These are phyloP conservation scores for Pythium pectinolyticum DNA, from an alignment of 352 stramenopile genomes.

Conservation along the genomic window DNA sequence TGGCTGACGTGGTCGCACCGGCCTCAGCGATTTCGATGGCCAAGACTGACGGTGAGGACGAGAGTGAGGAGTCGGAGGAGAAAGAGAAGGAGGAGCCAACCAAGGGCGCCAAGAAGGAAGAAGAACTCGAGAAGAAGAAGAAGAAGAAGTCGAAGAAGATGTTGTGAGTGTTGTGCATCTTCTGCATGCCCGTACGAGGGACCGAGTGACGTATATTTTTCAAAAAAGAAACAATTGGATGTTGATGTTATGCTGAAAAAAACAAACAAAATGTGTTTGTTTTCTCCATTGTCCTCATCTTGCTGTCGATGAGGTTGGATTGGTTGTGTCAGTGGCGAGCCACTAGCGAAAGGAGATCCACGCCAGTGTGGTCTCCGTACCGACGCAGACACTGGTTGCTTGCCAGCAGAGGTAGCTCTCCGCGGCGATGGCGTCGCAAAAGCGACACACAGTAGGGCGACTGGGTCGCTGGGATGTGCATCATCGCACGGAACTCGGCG, in stretches of 20 bases:
- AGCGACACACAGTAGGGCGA: constrained; percentile 23
- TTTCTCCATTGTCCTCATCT: background rate
- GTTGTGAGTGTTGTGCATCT: background rate
- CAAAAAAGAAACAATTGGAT: constrained; percentile 1
- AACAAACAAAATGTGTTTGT: too few relatives aligned
- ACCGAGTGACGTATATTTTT: too few relatives aligned
- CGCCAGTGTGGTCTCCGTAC: constrained; percentile 12
- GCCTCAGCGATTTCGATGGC: background rate
- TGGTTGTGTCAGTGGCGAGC: background rate
- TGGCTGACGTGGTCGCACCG: constrained; percentile 14
- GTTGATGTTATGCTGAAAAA: background rate
- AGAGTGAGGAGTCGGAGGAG: background rate
- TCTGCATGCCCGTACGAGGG: too few relatives aligned
- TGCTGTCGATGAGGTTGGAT: background rate
- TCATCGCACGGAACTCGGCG: constrained; percentile 13
- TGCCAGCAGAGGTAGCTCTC: constrained; percentile 3
- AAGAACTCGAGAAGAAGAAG: background rate
- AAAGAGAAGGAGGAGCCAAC: background rate
- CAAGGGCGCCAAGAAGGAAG: background rate
- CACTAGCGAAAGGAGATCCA: too few relatives aligned
- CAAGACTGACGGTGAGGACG: background rate
- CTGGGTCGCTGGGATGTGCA: constrained; percentile 12
- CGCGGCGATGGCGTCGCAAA: background rate
- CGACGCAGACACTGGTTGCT: constrained; percentile 6
- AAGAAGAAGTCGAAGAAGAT: background rate